Evolutionary conservation across 495 filamentous ascomycete species (phyloP), one percentile per base, ranked within the genome.

Genomic region (Hypoxylon perforatum): DNA sequence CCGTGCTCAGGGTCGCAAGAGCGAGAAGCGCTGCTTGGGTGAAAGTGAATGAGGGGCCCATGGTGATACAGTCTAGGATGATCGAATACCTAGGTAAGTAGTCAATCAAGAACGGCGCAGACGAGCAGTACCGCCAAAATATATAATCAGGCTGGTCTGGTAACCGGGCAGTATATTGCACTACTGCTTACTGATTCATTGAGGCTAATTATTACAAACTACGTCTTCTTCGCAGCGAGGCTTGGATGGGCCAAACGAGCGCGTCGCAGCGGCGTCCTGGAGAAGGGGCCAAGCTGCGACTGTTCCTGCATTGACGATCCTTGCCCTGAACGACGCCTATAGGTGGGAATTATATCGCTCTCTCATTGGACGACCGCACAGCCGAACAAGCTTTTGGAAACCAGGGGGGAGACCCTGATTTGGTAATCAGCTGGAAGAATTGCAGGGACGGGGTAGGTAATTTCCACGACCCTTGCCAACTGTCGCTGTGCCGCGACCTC

Each of bases 21-120:
- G 58, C 58, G 53, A 62, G 33, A 14, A 67, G 35, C 47, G 57
- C 64, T 15, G 57, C 64, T 12, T 56, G 58, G 1, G 58, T 49
- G 19, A 61, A 25, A 3, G 23, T 28, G 22, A 54, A 18, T 33
- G 58, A 48, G 46, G 39, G 57, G 10, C 53, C 52, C 64, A 67
- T 67, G 23, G 18, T 61, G 50, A 21, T 56, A 25, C 38, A 18
- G 21, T 41, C 23, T 9, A 23, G 48, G 22, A 19, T 35, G 22
- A 22, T n/a, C 23, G 12, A 8, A 9, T n/a, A n/a, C n/a, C n/a
- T n/a, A n/a, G n/a, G n/a, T n/a, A n/a, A n/a, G n/a, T n/a, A n/a
- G n/a, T n/a, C n/a, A n/a, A n/a, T n/a, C n/a, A 28, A 6, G 22
- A 18, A 11, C 10, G 10, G 46, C 12, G 15, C 2, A 23, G 46